Base-by-base conservation (phyloP, 495 filamentous ascomycete species). In the Podospora pseudopauciseta region DNA sequence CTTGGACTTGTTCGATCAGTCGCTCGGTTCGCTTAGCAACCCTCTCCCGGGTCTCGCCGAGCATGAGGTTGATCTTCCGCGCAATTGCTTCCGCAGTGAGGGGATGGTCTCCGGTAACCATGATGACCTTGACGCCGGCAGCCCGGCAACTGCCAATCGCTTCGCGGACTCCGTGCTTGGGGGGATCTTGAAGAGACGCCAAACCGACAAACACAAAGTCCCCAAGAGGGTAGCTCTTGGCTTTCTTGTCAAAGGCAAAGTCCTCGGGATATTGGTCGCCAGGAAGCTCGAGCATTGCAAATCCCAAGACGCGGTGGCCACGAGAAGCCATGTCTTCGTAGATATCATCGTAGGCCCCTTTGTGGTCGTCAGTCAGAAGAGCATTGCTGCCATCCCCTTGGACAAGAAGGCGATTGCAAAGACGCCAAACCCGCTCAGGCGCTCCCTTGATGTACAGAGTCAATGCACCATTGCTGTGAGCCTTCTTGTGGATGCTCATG, bases 161-260 rank as follows among this genome's bases (percentile, higher is more conserved):
- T 4, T 80, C 80, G 1, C 84, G 84, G 23, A 89, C 87, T 72
- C 91, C 90, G 2, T 85, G 80, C 19, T 90, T 85, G 54, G 91
- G 91, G 19, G 91, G 91, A 71, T 93, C 65, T 90, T 91, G 4
- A 91, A 84, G 64, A 88, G 90, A 89, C 65, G 91, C 86, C 20
- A 93, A 81, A 20, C 91, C 91, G 20, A 86, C 80, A 72, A 91
- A 89, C 11, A 70, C 67, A 20, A 80, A 67, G 54, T 71, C 71
- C 26, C 80, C 75, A 15, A 65, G 64, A 0, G 80, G 70, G 39
- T 70, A 63, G 18, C 73, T 67, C 34, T 71, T 67, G 56, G 69
- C 32, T 32, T 78, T 77, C 60, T 76, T 72, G 64, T 79, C 81
- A 66, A 81, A 70, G 18, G 62, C 65, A 59, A 64, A 67, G 26